Evolutionary conservation across 768 basidiomycete genomes (phyloP).

Genomic region (Mrakia frigida): DNA sequence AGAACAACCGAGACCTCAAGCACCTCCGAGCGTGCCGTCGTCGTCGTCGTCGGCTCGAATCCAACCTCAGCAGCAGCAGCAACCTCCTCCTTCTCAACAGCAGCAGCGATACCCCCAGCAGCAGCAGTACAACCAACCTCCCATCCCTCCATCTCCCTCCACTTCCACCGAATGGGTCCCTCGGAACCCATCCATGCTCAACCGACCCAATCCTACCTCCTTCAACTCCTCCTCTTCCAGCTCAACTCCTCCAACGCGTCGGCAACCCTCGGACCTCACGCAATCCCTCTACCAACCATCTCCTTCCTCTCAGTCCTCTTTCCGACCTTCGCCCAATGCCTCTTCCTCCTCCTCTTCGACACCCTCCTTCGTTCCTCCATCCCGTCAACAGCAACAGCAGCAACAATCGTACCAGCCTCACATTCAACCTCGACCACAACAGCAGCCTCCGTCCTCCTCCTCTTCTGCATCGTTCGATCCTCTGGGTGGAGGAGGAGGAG

Average conservation of each 20-base stretch:
- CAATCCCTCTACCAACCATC: not conserved
- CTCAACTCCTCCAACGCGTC: not conserved
- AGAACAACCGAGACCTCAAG: slow-evolving; percentile 40
- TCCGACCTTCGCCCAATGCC: not conserved
- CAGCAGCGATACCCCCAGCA: not conserved
- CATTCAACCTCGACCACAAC: not conserved
- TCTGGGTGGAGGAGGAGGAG: slow-evolving; percentile 21
- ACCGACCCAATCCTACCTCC: slow-evolving; percentile 1
- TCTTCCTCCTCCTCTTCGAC: not conserved
- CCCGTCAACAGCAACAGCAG: slow-evolving; percentile 13
- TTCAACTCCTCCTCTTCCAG: not conserved
- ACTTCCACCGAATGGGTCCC: not conserved
- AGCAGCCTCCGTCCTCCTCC: not conserved
- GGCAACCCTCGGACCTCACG: not conserved
- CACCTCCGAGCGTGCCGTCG: slow-evolving; percentile 2
- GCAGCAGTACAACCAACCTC: not conserved
- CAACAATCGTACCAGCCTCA: slow-evolving; percentile 1
- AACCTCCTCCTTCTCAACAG: not conserved
- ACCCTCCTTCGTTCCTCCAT: slow-evolving; percentile 5
- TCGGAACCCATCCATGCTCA: not conserved
- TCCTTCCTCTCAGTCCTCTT: not conserved
- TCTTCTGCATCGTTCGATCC: slow-evolving; percentile 14
- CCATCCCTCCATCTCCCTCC: slow-evolving; percentile 7
- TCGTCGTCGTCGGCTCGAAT: not conserved
- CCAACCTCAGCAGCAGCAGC: slow-evolving; percentile 16